Percentiles rank a stretch among this genome's conserved stretches.
Conservation (phyloP, 768 basidiomycete species). For the Mycena crocata region DNA sequence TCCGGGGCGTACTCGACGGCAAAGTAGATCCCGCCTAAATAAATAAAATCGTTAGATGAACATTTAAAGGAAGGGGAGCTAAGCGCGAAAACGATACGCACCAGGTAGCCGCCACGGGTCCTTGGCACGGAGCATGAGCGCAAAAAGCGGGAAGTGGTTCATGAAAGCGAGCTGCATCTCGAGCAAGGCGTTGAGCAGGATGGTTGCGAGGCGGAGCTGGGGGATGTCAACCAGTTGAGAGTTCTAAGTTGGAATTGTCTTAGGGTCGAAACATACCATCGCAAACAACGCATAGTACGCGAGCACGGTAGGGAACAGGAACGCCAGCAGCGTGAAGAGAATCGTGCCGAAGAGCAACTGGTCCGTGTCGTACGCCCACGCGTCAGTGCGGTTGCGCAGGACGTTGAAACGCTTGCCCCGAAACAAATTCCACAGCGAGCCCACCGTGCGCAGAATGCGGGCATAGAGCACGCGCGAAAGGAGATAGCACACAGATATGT, state of each 20-base stretch:
- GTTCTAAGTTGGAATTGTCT: no score
- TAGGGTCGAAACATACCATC: constrained; percentile 59
- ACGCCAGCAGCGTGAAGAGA: constrained; percentile 83
- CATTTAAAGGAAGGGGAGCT: background rate
- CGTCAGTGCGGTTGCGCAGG: constrained; percentile 87
- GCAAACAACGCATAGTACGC: constrained; percentile 91
- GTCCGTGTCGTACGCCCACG: constrained; percentile 92
- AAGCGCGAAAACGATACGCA: constrained; percentile 40
- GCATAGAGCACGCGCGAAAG: constrained; percentile 71
- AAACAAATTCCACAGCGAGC: constrained; percentile 90
- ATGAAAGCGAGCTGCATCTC: constrained; percentile 80
- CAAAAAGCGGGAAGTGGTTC: constrained; percentile 94
- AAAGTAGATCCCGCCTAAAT: constrained; percentile 48
- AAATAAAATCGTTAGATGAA: background rate
- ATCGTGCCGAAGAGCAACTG: constrained; percentile 96
- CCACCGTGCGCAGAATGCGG: constrained; percentile 65
- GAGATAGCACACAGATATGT: constrained; percentile 78
- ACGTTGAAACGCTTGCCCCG: constrained; percentile 92
- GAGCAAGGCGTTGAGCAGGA: constrained; percentile 70
- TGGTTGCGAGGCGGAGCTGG: constrained; percentile 65
- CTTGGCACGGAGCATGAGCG: constrained; percentile 84
- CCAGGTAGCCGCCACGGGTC: constrained; percentile 88
- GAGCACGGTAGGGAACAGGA: constrained; percentile 86
- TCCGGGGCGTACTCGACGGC: constrained; percentile 41
- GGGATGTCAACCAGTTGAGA: background rate